Conservation (phyloP, 768 basidiomycete genomes). For the Mycena metata region DNA sequence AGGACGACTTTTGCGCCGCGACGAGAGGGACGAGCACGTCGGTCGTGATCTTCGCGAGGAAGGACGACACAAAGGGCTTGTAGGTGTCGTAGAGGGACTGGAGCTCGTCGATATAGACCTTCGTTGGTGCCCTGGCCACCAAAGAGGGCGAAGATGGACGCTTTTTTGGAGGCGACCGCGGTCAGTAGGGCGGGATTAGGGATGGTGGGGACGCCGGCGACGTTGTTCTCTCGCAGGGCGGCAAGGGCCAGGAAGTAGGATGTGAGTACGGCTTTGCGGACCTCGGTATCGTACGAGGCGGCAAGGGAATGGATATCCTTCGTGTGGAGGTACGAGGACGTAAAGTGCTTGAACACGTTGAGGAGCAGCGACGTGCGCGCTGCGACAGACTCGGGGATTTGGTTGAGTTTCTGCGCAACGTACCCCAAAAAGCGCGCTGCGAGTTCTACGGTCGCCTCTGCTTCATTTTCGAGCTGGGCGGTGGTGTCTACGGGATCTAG, state of each 20-base stretch:
- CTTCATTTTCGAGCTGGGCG: slow-evolving; percentile 63
- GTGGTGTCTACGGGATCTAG: slow-evolving; percentile 69
- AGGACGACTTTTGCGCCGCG: slow-evolving; percentile 66
- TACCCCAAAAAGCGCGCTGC: slow-evolving; percentile 87
- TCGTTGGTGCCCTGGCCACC: slow-evolving; percentile 99
- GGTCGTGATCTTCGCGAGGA: slow-evolving; percentile 73
- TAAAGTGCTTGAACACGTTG: slow-evolving; percentile 84
- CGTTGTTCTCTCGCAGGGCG: slow-evolving; percentile 69
- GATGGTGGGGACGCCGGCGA: slow-evolving; percentile 68
- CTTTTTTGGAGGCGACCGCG: slow-evolving; percentile 71
- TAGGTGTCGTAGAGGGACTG: slow-evolving; percentile 93
- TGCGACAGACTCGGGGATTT: slow-evolving; percentile 63
- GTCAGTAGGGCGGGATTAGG: slow-evolving; percentile 78
- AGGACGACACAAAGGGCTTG: slow-evolving; percentile 83
- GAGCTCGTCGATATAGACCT: slow-evolving; percentile 97
- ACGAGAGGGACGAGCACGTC: slow-evolving; percentile 82
- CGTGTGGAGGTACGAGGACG: slow-evolving; percentile 75
- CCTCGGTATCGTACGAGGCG: slow-evolving; percentile 79
- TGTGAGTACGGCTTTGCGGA: slow-evolving; percentile 80
- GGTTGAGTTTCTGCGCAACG: slow-evolving; percentile 72
- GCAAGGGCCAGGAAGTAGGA: slow-evolving; percentile 86
- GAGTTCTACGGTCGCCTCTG: slow-evolving; percentile 82
- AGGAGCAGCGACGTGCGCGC: slow-evolving; percentile 78
- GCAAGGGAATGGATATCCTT: slow-evolving; percentile 88
- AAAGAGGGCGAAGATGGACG: slow-evolving; percentile 91